These are phyloP conservation scores for Aspergillus texensis DNA, from an alignment of 2,329 filamentous ascomycete species.

Conservation along the genomic window DNA sequence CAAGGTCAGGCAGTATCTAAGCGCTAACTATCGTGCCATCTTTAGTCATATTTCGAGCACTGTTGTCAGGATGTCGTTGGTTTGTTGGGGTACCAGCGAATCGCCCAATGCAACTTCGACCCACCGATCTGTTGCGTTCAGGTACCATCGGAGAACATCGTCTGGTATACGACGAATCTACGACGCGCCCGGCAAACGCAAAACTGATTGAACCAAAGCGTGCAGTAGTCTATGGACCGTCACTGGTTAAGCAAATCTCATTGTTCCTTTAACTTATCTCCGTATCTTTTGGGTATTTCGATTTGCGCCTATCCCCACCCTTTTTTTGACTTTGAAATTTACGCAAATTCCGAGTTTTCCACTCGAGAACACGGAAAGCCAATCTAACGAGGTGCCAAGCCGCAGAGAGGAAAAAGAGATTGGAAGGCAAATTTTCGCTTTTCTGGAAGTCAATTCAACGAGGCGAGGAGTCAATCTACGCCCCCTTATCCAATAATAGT, in stretches of 20 bases:
- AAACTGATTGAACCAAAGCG: neutral
- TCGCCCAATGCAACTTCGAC: slow-evolving; percentile 3
- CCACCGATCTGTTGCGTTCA: slow-evolving; percentile 3
- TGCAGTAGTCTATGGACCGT: neutral
- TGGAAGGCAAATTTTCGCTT: neutral
- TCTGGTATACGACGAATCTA: neutral
- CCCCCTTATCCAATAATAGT: slow-evolving; percentile 1
- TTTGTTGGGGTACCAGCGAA: neutral
- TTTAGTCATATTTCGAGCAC: neutral
- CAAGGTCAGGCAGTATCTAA: neutral
- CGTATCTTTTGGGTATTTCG: neutral
- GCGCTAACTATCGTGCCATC: neutral
- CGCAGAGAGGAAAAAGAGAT: neutral
- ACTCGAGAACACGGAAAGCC: neutral
- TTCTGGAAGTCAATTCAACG: neutral
- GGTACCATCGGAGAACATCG: neutral
- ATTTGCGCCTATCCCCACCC: neutral
- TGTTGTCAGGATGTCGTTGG: neutral
- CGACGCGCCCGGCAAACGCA: neutral
- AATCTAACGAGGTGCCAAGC: neutral
- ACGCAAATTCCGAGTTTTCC: neutral
- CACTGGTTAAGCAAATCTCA: neutral
- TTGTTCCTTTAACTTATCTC: neutral
- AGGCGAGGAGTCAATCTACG: neutral
- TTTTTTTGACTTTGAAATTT: neutral